Evolutionary conservation across 306 rosid species (phyloP), one percentile per base, ranked within the genome.

Genomic region (Glycyrrhiza uralensis): DNA sequence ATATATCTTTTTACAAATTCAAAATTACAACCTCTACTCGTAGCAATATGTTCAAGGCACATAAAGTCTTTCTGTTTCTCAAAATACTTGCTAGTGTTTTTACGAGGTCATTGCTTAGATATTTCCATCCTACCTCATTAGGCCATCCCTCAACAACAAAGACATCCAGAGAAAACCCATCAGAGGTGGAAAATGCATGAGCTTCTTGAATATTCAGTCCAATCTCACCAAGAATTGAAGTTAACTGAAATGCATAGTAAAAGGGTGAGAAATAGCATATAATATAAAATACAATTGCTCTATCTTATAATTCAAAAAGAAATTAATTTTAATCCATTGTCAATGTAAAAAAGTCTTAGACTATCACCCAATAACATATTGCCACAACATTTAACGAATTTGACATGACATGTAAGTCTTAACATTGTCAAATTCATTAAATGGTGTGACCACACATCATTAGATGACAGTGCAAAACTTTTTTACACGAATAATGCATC

Each of bases 131-230:
- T 91, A 91, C 99, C 99, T 91, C 99, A 35, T 47, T 76, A 44
- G 80, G 88, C 97, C 99, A 95, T 42, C 99, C 97, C 80, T 82
- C 96, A 64, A 95, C 97, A 7, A 95, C 97, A 46, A 95, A 95
- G 77, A 92, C 99, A 85, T 95, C 99, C 80, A 95, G 81, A 82
- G 99, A 95, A 83, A 82, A 95, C 73, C 99, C 99, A 80, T 95
- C 99, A 22, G 75, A 83, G 50, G 99, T 91, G 41, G 99, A 95
- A 84, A 95, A 95, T 10, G 96, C 99, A 84, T 95, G 99, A 71
- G 99, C 99, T 88, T 95, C 99, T 87, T 88, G 96, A 84, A 95
- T 95, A 87, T 95, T 95, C 65, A 95, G 87, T 59, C 97, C 97
- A 75, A 92, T 71, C 72, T 95, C 99, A 79, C 93, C 90, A 74